These are phyloP conservation scores for Lentinus tigrinus DNA, from an alignment of 768 basidiomycete genomes.

Conservation along the genomic window DNA sequence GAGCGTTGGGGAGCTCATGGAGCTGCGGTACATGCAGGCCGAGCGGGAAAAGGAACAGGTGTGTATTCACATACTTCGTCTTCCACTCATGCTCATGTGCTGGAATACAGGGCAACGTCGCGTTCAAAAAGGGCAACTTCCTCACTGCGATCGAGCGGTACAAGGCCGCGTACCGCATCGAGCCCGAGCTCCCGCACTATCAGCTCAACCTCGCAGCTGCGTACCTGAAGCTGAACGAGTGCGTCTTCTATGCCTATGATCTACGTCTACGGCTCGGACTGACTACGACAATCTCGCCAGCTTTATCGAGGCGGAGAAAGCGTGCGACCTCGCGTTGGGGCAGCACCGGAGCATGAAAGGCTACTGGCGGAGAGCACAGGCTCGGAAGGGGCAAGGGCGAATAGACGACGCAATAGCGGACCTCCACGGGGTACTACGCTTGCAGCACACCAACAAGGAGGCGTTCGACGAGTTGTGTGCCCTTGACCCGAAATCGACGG, in stretches of 20 bases:
- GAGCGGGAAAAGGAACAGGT: slow-evolving; percentile 74
- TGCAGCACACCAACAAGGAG: slow-evolving; percentile 66
- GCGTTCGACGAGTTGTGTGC: slow-evolving; percentile 55
- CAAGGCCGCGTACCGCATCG: slow-evolving; percentile 57
- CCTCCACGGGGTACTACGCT: slow-evolving; percentile 54
- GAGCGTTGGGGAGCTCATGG: slow-evolving; percentile 75
- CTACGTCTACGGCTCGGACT: background rate
- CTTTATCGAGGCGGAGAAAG: slow-evolving; percentile 71
- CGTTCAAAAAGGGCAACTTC: slow-evolving; percentile 65
- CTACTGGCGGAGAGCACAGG: slow-evolving; percentile 66
- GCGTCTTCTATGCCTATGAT: slow-evolving; percentile 25
- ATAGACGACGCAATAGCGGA: slow-evolving; percentile 62
- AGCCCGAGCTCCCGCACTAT: slow-evolving; percentile 74
- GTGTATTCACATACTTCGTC: background rate
- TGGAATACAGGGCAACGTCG: slow-evolving; percentile 61
- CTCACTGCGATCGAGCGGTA: slow-evolving; percentile 56
- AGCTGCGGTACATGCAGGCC: slow-evolving; percentile 68
- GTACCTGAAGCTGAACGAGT: slow-evolving; percentile 70
- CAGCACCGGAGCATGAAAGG: slow-evolving; percentile 72
- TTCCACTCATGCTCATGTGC: background rate
- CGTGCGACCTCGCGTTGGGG: slow-evolving; percentile 61
- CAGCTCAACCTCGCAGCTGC: slow-evolving; percentile 77
- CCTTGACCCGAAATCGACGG: background rate
- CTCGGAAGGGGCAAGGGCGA: slow-evolving; percentile 58
- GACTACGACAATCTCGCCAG: slow-evolving; percentile 33